A percentile compares a stretch with the other conserved stretches of the same genome.
Evolutionary conservation across 768 basidiomycete species (phyloP).

Genomic region (Kwoniella botswanensis): DNA sequence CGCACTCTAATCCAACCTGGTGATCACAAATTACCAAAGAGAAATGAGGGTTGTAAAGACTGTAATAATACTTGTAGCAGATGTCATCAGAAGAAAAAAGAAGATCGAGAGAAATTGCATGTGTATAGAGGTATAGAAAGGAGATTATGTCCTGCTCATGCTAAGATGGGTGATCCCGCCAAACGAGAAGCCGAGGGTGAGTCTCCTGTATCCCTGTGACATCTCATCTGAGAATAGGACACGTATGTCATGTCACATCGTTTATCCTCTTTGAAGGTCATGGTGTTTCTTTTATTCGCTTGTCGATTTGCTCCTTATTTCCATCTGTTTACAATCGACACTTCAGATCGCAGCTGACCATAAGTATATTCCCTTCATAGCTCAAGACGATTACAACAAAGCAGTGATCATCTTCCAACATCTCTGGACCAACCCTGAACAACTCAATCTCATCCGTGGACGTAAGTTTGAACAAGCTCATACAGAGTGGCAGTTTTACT

Average conservation of each 20-base stretch:
- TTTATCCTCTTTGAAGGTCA: no score
- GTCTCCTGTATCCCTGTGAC: background rate
- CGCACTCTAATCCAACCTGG: background rate
- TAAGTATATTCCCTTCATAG: background rate
- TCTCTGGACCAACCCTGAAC: background rate
- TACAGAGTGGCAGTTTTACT: no score
- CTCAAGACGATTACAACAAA: background rate
- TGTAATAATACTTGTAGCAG: slow-evolving; percentile 12
- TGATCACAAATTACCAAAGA: background rate
- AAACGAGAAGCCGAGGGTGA: slow-evolving; percentile 11
- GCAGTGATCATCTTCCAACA: background rate
- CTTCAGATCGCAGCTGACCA: no score
- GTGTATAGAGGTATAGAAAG: slow-evolving; percentile 6
- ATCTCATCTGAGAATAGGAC: background rate
- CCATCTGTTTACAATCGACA: no score
- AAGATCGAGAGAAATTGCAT: background rate
- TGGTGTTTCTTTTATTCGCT: no score
- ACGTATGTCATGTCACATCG: background rate
- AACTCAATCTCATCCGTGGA: background rate
- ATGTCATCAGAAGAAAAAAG: slow-evolving; percentile 12
- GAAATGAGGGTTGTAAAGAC: background rate
- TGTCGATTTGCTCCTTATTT: no score
- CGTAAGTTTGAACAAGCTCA: background rate
- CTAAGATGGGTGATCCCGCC: slow-evolving; percentile 10
- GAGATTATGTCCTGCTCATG: slow-evolving; percentile 12